Conservation (phyloP, 768 basidiomycete species). For the Boletus tylopilopsis region DNA sequence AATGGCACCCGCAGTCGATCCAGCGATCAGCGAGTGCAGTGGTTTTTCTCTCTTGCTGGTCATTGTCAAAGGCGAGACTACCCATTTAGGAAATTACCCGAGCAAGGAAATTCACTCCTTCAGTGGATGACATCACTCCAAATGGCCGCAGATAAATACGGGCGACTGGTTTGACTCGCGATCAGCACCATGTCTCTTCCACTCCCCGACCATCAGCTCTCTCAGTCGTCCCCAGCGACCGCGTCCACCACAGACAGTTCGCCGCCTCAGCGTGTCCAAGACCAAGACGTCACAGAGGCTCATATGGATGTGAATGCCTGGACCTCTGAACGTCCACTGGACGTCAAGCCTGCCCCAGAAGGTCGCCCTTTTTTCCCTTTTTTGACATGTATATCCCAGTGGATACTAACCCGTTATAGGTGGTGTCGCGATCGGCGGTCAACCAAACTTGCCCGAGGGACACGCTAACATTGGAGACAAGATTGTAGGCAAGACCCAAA, state of each 20-base stretch:
- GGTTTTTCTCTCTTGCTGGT: constrained; percentile 74
- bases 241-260: neutral
- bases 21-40: constrained; percentile 82
- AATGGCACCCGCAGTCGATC: constrained; percentile 86
- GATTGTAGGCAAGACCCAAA: constrained; percentile 54
- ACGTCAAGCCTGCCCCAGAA: constrained; percentile 33
- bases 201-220: constrained; percentile 34
- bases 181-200: constrained; percentile 23
- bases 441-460: constrained; percentile 25
- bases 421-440: constrained; percentile 26
- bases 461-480: constrained; percentile 49
- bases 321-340: constrained; percentile 34
- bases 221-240: constrained; percentile 44
- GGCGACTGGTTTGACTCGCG: neutral
- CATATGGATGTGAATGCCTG: constrained; percentile 27
- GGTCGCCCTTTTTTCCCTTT: constrained; percentile 26
- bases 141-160: constrained; percentile 12
- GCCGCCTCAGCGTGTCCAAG: neutral
- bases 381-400: neutral
- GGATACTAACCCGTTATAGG: constrained; percentile 9
- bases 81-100: constrained; percentile 5
- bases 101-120: neutral
- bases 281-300: neutral
- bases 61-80: constrained; percentile 26
- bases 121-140: constrained; percentile 12